Evolutionary conservation across 441 rosid genomes (phyloP).

Genomic region (Gossypium schwendimanii): DNA sequence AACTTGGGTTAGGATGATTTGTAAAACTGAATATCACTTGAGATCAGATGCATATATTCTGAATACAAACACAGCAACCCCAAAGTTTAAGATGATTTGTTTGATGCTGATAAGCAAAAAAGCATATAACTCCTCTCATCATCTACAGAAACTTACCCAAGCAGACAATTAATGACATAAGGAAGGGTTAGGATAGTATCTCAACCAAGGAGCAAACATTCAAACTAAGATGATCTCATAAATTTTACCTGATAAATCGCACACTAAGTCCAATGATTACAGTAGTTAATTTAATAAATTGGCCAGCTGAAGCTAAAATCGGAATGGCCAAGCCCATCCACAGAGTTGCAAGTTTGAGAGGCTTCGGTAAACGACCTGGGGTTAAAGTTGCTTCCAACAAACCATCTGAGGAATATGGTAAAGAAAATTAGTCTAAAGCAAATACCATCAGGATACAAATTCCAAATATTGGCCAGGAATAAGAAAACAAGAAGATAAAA

Average conservation of each 20-base stretch:
- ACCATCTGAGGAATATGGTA: conserved; percentile 38
- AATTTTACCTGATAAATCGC: conserved; percentile 71
- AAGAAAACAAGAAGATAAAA: not conserved
- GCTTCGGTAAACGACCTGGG: conserved; percentile 75
- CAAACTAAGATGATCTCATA: not conserved
- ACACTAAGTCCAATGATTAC: conserved; percentile 55
- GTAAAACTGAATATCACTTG: too few relatives aligned
- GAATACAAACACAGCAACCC: not conserved
- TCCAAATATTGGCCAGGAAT: not conserved
- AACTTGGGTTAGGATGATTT: too few relatives aligned
- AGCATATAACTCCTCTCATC: not conserved
- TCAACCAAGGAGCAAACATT: conserved; percentile 1
- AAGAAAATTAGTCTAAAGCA: conserved; percentile 16
- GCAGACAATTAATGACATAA: not conserved
- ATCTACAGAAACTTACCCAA: not conserved
- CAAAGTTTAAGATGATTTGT: not conserved
- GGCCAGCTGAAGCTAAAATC: conserved; percentile 63
- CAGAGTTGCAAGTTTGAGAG: conserved; percentile 88
- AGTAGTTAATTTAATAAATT: conserved; percentile 48
- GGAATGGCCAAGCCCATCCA: conserved; percentile 66
- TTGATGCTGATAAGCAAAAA: not conserved
- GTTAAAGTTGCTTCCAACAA: conserved; percentile 88
- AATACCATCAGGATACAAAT: conserved; percentile 2
- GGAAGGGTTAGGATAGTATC: not conserved
- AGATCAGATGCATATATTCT: not conserved